Conservation (phyloP, 1,284 basidiomycete genomes). For the Trametes versicolor region DNA sequence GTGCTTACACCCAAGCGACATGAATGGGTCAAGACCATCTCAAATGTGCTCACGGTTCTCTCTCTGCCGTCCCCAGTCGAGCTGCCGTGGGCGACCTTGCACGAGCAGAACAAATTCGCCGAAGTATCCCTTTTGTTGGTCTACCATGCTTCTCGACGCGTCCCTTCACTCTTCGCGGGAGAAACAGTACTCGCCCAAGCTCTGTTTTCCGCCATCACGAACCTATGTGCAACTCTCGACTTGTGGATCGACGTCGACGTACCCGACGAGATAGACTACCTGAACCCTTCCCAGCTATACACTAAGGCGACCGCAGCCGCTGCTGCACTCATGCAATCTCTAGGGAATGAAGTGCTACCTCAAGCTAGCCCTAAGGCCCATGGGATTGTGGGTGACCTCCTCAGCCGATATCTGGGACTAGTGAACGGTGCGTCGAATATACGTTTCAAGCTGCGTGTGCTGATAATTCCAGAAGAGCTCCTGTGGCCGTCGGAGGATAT, state of each 20-base stretch:
- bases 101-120: slow-evolving; percentile 66
- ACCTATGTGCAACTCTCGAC: slow-evolving; percentile 63
- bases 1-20: slow-evolving; percentile 18
- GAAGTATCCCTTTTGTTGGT: slow-evolving; percentile 64
- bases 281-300: slow-evolving; percentile 51
- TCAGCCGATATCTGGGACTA: slow-evolving; percentile 49
- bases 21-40: slow-evolving; percentile 23
- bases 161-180: slow-evolving; percentile 60
- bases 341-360: slow-evolving; percentile 50
- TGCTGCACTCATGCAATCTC: slow-evolving; percentile 49
- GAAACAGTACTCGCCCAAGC: slow-evolving; percentile 55
- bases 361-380: slow-evolving; percentile 43
- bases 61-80: slow-evolving; percentile 57
- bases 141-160: slow-evolving; percentile 55
- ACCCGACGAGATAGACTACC: slow-evolving; percentile 46
- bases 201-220: slow-evolving; percentile 60
- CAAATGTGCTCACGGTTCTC: slow-evolving; percentile 16
- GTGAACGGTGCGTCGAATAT: slow-evolving; percentile 22
- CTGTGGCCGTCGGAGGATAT: slow-evolving; percentile 6
- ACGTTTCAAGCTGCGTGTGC: not conserved
- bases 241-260: slow-evolving; percentile 61
- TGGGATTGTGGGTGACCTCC: slow-evolving; percentile 53
- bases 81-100: slow-evolving; percentile 60
- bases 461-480: slow-evolving; percentile 16
- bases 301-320: slow-evolving; percentile 47